phyloP scores from a whole-genome alignment of 2,329 filamentous ascomycete genomes.

The Chaetomium globosum region DNA sequence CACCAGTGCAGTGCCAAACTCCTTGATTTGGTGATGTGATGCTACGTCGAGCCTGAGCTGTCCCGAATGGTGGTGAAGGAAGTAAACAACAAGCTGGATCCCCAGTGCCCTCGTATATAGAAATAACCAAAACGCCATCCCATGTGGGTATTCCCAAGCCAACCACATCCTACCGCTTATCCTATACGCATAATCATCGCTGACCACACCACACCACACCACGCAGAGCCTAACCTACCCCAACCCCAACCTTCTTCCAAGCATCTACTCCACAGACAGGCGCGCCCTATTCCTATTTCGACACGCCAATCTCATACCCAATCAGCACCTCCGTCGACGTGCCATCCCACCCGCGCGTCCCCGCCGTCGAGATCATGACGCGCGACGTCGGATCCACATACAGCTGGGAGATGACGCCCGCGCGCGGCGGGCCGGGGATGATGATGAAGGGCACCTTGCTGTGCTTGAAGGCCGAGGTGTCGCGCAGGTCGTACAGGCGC shows the following conservation, averaged over 20 bases:
- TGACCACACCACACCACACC: background rate
- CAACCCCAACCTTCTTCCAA: background rate
- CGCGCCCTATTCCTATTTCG: background rate
- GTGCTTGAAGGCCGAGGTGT: conserved; percentile 66
- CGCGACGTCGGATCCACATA: conserved; percentile 85
- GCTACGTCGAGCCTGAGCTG: background rate
- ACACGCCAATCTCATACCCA: conserved; percentile 80
- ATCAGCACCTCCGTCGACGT: conserved; percentile 85
- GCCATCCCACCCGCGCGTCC: conserved; percentile 94
- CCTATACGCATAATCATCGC: background rate
- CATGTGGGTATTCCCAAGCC: conserved; percentile 9
- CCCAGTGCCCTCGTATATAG: background rate
- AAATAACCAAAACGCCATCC: conserved; percentile 1
- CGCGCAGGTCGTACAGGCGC: conserved; percentile 82
- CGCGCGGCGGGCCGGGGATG: conserved; percentile 79
- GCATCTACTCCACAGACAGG: too few species aligned
- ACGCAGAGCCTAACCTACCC: background rate
- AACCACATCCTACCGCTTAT: background rate
- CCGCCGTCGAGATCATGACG: conserved; percentile 90
- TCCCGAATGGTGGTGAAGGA: background rate
- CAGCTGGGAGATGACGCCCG: conserved; percentile 82
- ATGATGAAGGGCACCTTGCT: conserved; percentile 93
- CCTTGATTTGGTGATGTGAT: background rate
- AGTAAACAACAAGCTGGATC: background rate
- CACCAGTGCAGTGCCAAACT: background rate